A percentile compares a stretch with the other conserved stretches of the same genome.
These are phyloP conservation scores for Nicotiana obtusifolia DNA, from an alignment of 257 asterid genomes.

Conservation along the genomic window DNA sequence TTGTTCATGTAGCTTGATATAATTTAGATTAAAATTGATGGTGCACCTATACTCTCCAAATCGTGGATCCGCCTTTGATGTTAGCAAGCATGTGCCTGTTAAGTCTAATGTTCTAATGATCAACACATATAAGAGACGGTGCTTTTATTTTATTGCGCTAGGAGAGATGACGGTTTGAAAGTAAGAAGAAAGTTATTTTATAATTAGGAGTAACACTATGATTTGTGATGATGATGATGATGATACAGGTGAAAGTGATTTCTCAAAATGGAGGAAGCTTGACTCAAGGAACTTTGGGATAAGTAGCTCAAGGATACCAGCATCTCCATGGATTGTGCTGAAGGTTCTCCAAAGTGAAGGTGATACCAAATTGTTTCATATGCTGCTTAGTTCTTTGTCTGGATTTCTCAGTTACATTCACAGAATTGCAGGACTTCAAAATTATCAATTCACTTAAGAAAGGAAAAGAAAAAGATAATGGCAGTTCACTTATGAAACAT, in stretches of 20 bases:
- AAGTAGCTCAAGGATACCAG: slow-evolving; percentile 44
- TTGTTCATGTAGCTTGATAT: too few relatives aligned
- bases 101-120: background rate
- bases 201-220: slow-evolving; percentile 14
- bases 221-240: slow-evolving; percentile 11
- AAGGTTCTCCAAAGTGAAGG: slow-evolving; percentile 51
- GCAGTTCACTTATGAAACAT: too few relatives aligned
- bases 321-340: slow-evolving; percentile 49
- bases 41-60: too few relatives aligned
- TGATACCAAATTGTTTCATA: slow-evolving; percentile 11
- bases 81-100: background rate
- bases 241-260: slow-evolving; percentile 38
- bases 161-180: background rate
- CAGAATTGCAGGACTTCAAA: background rate
- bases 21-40: too few relatives aligned
- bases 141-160: background rate
- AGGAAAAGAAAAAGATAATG: too few relatives aligned
- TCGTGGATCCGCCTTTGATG: too few relatives aligned
- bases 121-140: background rate
- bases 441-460: background rate
- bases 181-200: background rate
- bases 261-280: slow-evolving; percentile 61
- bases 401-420: background rate
- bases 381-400: background rate
- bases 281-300: slow-evolving; percentile 60